Percentiles rank a stretch among this genome's conserved stretches.
phyloP scores from a whole-genome alignment of 768 basidiomycete species.

The Mycena sanguinolenta region DNA sequence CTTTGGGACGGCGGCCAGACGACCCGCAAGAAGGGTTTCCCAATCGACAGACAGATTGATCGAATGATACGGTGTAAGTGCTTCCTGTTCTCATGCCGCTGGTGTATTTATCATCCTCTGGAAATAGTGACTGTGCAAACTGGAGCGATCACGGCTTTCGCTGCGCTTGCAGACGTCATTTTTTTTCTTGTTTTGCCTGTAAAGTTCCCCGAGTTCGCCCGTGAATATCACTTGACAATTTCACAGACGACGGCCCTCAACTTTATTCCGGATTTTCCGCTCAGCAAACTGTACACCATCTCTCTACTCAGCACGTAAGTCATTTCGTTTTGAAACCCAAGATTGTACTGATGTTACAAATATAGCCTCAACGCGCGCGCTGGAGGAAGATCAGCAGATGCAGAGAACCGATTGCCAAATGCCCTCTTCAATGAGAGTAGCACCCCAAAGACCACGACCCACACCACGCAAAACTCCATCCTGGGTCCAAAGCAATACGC shows the following conservation, averaged over 20 bases:
- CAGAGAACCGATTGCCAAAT: slow-evolving; percentile 30
- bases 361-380: slow-evolving; percentile 29
- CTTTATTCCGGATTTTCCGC: slow-evolving; percentile 33
- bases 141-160: slow-evolving; percentile 43
- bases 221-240: not conserved
- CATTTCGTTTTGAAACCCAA: too few relatives aligned
- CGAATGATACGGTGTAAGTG: slow-evolving; percentile 49
- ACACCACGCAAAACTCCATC: not conserved
- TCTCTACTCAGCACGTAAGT: slow-evolving; percentile 31
- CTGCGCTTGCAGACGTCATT: slow-evolving; percentile 42
- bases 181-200: slow-evolving; percentile 38
- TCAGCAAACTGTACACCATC: slow-evolving; percentile 32
- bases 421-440: slow-evolving; percentile 31
- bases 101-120: not conserved
- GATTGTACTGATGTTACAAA: not conserved
- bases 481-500: not conserved
- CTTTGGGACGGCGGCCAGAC: not conserved
- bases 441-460: not conserved
- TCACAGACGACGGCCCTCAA: slow-evolving; percentile 13
- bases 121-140: slow-evolving; percentile 44
- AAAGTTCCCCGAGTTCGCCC: slow-evolving; percentile 11
- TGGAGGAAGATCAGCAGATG: slow-evolving; percentile 19
- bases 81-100: not conserved
- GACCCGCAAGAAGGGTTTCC: slow-evolving; percentile 51
- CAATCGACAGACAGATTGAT: slow-evolving; percentile 53